Evolutionary conservation across 2,329 filamentous ascomycete species (phyloP), one percentile per base, ranked within the genome.

Genomic region (Conoideocrella luteorostrata): DNA sequence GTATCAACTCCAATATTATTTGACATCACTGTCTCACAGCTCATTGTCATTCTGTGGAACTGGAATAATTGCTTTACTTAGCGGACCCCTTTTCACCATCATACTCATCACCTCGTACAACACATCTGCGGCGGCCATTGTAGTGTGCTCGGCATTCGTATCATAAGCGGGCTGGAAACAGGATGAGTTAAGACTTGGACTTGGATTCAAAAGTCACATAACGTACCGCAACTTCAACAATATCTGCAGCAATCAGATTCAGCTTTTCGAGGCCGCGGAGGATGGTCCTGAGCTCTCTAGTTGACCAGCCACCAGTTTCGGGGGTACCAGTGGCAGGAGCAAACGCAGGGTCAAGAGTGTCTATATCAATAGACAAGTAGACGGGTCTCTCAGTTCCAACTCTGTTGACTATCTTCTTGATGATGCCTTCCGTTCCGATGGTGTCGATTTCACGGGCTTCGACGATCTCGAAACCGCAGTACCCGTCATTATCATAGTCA

Each of bases 231-330:
- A 94, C 87, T 69, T 94, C 88, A 6, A 94, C 88, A 38, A 94
- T 77, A 65, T 94, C 88, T 0, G 86, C 88, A 1, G 87, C 88
- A 6, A 94, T 84, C 4, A 94, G 68, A 56, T 93, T 91, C 58
- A 94, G 61, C 0, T 71, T 77, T 64, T 93, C 87, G 23, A 94
- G 75, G 0, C 85, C 87, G 29, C 86, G 70, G 56, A 94, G 61
- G 44, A 94, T 86, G 7, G 83, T 72, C 48, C 93, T 88, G 50
- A 94, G 68, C 67, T 94, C 88, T 34, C 88, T 71, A 17, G 84
- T 90, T 2, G 86, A 90, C 88, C 88, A 94, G 20, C 88, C 88
- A 46, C 88, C 88, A 0, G 86, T 83, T 66, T 93, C 88, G 0
- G 88, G 88, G 0, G 88, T 93, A 1, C 88, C 88, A 0, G 87